Evolutionary conservation across 192 early-diverging fungal species (phyloP).

Genomic region (Coemansia sp.): DNA sequence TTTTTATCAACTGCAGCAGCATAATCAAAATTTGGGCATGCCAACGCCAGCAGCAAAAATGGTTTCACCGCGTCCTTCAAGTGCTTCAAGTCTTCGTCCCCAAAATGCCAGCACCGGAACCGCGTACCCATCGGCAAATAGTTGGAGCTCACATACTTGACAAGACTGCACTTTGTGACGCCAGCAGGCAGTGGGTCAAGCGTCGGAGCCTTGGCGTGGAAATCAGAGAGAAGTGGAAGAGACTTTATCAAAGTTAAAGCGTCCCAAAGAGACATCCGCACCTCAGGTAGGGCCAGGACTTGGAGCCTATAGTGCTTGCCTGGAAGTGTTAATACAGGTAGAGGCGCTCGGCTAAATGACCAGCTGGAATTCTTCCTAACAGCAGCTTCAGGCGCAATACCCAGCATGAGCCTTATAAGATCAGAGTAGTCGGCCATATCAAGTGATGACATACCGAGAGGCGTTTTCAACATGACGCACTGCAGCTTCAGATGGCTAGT

Average conservation of each 20-base stretch:
- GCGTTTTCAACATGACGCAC: not conserved
- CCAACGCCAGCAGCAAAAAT: not conserved
- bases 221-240: not conserved
- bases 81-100: not conserved
- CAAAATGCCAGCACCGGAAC: not conserved
- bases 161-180: not conserved
- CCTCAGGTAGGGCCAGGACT: not conserved
- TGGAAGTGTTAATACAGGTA: not conserved
- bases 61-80: not conserved
- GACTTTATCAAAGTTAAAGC: not conserved
- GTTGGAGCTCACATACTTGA: not conserved
- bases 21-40: not conserved
- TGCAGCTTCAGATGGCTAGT: not conserved
- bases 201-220: not conserved
- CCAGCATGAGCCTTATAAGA: not conserved
- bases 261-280: not conserved
- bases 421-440: not conserved
- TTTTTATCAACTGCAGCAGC: not conserved
- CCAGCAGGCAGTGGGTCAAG: not conserved
- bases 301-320: not conserved
- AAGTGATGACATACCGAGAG: not conserved
- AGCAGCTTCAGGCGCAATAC: not conserved
- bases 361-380: not conserved
- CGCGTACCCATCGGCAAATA: not conserved
- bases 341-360: too few species aligned